Base-by-base conservation (phyloP, 768 basidiomycete genomes). In the Macrolepiota fuliginosa region DNA sequence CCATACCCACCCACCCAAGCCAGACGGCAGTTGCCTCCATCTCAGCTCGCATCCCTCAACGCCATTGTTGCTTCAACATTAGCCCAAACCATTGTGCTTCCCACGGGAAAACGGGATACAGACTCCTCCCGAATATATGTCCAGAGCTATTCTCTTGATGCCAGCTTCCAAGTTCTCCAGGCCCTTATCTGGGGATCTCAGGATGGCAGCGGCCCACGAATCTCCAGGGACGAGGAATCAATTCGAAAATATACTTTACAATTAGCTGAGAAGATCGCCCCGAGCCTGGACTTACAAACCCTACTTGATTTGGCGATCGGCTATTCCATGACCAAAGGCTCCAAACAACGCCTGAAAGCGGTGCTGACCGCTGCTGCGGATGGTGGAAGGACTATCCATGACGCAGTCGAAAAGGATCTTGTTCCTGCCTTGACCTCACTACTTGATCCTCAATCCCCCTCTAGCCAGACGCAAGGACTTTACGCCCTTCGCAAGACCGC, bases 401-500 rank as follows among this genome's bases (percentile, higher is more conserved):
- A 70, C 11, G 66, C 67, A 27, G 70, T 83, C 52, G 57, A 73
- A 61, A 67, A 68, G 17, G 83, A 87, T 32, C 79, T 86, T 4
- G 75, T 88, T 0, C 83, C 87, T 2, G 82, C 84, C 0, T 82
- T 91, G 63, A 82, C 81, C 1, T 67, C 79, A 10, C 76, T 91
- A 1, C 75, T 83, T 0, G 73, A 77, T 17, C 72, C 73, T 6
- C 72, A 73, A 42, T 63, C 65, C 1, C 63, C 65, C 1, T 71
- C 79, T 11, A 61, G 47, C 32, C 52, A 46, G 10, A 70, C 74
- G 0, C 73, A 76, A 58, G 90, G 86, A 6, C 73, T 91, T 1
- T 88, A 91, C 59, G 81, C 77, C 19, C 75, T 89, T 63, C 83
- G 90, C 36, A 91, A 90, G 70, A 77, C 83, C 4, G 76, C 84